These are phyloP conservation scores for Dysphania ambrosioides DNA, from an alignment of 148 eudicot species.

Conservation along the genomic window DNA sequence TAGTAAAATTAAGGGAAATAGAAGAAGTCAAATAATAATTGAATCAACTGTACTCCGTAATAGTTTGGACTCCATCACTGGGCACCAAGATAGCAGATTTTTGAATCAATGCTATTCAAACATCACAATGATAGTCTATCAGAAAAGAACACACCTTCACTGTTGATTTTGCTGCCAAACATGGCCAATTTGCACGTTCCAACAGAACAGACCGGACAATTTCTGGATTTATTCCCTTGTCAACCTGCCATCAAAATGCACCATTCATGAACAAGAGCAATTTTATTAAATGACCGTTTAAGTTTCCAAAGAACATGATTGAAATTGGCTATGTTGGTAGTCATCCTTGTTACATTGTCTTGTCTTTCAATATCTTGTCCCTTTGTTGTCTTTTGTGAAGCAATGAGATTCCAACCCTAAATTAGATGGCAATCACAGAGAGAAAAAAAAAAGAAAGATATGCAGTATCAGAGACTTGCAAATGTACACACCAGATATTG, in stretches of 20 bases:
- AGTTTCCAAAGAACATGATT: background rate
- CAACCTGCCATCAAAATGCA: conserved; percentile 57
- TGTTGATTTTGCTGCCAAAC: conserved; percentile 75
- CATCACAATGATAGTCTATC: background rate
- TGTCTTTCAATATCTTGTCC: too few species aligned
- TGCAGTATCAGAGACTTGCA: background rate
- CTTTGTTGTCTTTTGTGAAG: background rate
- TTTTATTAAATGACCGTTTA: background rate
- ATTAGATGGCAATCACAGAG: background rate
- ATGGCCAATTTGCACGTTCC: conserved; percentile 83
- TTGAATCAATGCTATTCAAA: background rate
- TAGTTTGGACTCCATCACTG: background rate
- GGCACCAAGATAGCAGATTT: background rate
- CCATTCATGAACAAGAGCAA: conserved; percentile 14
- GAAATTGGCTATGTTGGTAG: background rate
- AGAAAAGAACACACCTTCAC: conserved; percentile 47
- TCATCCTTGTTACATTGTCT: background rate
- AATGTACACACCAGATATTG: conserved; percentile 71
- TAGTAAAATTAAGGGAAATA: background rate
- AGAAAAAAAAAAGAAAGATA: background rate
- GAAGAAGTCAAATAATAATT: background rate
- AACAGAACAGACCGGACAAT: conserved; percentile 78
- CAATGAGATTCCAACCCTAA: background rate
- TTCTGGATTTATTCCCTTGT: conserved; percentile 86
- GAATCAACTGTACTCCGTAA: background rate